Base-by-base conservation (phyloP, 257 asterid species). In the Euphrasia confusa region DNA sequence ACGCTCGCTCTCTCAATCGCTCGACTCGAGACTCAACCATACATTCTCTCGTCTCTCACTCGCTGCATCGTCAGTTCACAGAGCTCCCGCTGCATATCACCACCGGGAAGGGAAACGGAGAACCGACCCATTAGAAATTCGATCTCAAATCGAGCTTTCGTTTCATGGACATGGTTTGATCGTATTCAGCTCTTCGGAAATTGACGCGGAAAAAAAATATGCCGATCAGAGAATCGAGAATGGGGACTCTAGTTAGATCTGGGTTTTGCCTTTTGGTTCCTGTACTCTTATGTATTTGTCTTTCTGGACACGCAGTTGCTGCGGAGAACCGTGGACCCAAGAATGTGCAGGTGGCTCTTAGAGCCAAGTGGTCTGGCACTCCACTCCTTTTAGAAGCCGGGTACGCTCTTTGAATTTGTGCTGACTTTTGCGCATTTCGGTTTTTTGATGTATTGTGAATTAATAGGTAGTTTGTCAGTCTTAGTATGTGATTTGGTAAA, bases 331-430 rank as follows among this genome's bases (percentile, higher is more conserved):
- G 85, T 50, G 74, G 77, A 37, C 96, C 96, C 42, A 93, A 93
- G 83, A 93, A 93, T 70, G 96, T 93, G 74, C 97, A 89, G 81
- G 97, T 89, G 66, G 94, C 97, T 65, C 94, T 93, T 62, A 77
- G 85, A 70, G 97, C 99, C 73, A 89, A 89, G 85, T 93, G 99
- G 99, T 55, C 97, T 47, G 97, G 96, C 65, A 87, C 99, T 50
- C 87, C 99, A 27, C 69, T 93, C 61, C 92, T 89, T 69, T 50
- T 89, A 17, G 99, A 89, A 80, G 99, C 97, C 56, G 97, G 99
- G 99, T 93, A 81, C 61, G 78, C 44, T 28, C 55, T 68, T 66
- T 21, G 24, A 21, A 21, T 21, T 21, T 21, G 24, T 21, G 24
- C 24, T 21, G 24, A 21, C 1, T 21, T 21, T 21, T 21, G 24